Evolutionary conservation across 805 yeast genomes (phyloP).

Genomic region (Cyberlindnera veronae): DNA sequence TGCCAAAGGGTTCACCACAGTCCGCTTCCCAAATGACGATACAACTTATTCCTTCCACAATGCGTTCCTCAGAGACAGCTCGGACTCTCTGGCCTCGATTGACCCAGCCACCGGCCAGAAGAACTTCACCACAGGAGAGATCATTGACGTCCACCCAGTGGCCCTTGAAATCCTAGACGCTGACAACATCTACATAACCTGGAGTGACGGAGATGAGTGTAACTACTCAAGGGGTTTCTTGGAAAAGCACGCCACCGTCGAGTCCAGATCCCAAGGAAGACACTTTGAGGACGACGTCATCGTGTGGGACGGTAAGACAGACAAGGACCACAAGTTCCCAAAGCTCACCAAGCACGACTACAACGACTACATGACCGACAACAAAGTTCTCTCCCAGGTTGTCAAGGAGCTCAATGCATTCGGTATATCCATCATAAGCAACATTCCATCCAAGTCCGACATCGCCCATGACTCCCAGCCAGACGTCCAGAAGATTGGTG

Average conservation of each 20-base stretch:
- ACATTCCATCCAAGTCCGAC: slow-evolving; percentile 49
- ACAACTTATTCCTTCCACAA: slow-evolving; percentile 33
- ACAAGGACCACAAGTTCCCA: slow-evolving; percentile 18
- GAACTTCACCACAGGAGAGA: slow-evolving; percentile 55
- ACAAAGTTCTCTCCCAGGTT: slow-evolving; percentile 30
- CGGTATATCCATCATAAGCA: slow-evolving; percentile 56
- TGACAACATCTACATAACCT: slow-evolving; percentile 38
- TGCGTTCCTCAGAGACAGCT: slow-evolving; percentile 64
- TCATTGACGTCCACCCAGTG: slow-evolving; percentile 34
- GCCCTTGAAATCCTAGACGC: slow-evolving; percentile 33
- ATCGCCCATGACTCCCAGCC: slow-evolving; percentile 22
- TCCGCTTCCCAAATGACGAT: slow-evolving; percentile 11
- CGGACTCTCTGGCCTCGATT: slow-evolving; percentile 44
- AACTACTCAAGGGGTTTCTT: slow-evolving; percentile 46
- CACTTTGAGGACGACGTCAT: slow-evolving; percentile 39
- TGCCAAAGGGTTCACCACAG: slow-evolving; percentile 8
- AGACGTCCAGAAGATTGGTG: slow-evolving; percentile 41
- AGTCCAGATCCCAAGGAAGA: slow-evolving; percentile 29
- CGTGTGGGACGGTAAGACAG: slow-evolving; percentile 37
- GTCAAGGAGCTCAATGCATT: slow-evolving; percentile 46
- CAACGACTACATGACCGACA: slow-evolving; percentile 14
- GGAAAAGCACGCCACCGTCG: slow-evolving; percentile 37
- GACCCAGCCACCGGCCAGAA: slow-evolving; percentile 60
- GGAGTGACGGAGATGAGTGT: slow-evolving; percentile 46
- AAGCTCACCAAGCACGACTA: slow-evolving; percentile 8